Percentiles rank a stretch among this genome's conserved stretches.
phyloP scores from a whole-genome alignment of 495 filamentous ascomycete genomes.

The Penicillium flavigenum region DNA sequence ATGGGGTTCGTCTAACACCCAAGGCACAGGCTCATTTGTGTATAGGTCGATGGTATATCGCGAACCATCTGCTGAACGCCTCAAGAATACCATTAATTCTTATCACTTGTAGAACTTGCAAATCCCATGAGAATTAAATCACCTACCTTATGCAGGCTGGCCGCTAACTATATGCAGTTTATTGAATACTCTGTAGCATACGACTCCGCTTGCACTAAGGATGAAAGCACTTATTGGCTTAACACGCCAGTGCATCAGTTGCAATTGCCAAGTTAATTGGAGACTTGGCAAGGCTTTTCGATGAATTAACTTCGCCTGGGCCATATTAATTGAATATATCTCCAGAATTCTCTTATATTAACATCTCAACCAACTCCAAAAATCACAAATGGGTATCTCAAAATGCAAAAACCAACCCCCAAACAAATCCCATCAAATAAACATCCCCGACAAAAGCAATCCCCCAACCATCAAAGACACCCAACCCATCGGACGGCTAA shows the following conservation, averaged over 20 bases:
- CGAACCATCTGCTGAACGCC: too few relatives aligned
- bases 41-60: too few relatives aligned
- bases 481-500: not conserved
- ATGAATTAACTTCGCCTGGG: not conserved
- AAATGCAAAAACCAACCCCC: constrained; percentile 14
- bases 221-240: not conserved
- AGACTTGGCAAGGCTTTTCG: not conserved
- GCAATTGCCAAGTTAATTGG: not conserved
- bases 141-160: too few relatives aligned
- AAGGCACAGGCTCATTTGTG: too few relatives aligned
- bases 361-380: not conserved
- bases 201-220: too few relatives aligned
- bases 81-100: too few relatives aligned
- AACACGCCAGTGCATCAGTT: not conserved
- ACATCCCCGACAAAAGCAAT: constrained; percentile 9
- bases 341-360: too few relatives aligned
- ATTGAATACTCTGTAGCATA: too few relatives aligned
- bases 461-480: constrained; percentile 10
- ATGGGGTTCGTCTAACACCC: not conserved
- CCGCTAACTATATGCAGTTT: too few relatives aligned
- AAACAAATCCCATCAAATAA: constrained; percentile 21
- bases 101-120: too few relatives aligned
- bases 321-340: not conserved
- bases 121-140: too few relatives aligned
- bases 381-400: constrained; percentile 13